Evolutionary conservation across 257 asterid genomes (phyloP).

Genomic region (Plantago ovata): DNA sequence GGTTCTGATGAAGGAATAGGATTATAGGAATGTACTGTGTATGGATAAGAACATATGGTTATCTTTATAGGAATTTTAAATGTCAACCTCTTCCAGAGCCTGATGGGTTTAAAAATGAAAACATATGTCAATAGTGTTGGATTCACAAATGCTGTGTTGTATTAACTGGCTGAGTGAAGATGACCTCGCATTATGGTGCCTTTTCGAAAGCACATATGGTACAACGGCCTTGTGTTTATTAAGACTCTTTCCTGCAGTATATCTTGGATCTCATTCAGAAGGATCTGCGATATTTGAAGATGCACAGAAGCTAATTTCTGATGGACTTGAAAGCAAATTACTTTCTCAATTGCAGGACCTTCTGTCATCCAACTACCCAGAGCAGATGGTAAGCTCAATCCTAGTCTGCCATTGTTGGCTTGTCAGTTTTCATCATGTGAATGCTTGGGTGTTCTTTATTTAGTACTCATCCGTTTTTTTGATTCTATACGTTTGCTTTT

Average conservation of each 20-base stretch:
- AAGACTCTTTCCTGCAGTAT: constrained; percentile 41
- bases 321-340: constrained; percentile 60
- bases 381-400: constrained; percentile 61
- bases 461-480: no score
- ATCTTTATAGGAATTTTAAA: no score
- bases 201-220: not conserved
- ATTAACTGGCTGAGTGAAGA: no score
- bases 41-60: no score
- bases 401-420: constrained; percentile 11
- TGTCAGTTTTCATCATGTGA: constrained; percentile 7
- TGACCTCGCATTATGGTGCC: not conserved
- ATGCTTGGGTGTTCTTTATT: not conserved
- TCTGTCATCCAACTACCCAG: constrained; percentile 63
- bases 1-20: no score
- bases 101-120: no score
- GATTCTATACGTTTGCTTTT: no score
- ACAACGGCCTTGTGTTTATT: not conserved
- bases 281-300: constrained; percentile 45
- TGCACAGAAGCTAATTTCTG: constrained; percentile 69
- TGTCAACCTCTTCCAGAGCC: no score
- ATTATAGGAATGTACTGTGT: no score
- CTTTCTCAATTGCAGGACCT: constrained; percentile 64
- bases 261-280: constrained; percentile 45
- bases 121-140: no score
- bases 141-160: no score